Conservation (phyloP, 306 rosid genomes). For the Citrullus mucosospermus region DNA sequence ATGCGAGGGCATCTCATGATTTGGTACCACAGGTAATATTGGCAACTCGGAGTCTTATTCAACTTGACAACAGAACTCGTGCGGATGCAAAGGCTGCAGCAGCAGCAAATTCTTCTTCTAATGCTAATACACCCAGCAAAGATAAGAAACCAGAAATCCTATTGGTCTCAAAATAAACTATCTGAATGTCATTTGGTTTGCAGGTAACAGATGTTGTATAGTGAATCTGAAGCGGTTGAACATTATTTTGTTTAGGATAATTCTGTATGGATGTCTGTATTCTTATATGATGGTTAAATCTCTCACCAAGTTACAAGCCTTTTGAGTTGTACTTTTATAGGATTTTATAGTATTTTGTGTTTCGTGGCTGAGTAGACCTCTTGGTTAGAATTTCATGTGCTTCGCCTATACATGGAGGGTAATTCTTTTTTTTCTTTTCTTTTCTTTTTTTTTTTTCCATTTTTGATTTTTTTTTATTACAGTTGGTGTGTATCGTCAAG, state of each 20-base stretch:
- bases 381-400: constrained; percentile 4
- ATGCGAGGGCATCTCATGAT: constrained; percentile 84
- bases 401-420: constrained; percentile 6
- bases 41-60: constrained; percentile 82
- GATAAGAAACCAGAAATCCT: constrained; percentile 76
- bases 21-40: constrained; percentile 80
- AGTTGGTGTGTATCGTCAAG: not conserved
- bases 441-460: not conserved
- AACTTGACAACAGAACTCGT: constrained; percentile 57
- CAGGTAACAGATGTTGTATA: constrained; percentile 41
- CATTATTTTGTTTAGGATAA: constrained; percentile 24
- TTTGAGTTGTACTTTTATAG: not conserved
- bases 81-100: constrained; percentile 28
- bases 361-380: constrained; percentile 4
- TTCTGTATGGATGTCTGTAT: constrained; percentile 26
- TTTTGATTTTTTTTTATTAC: not conserved
- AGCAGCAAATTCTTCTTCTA: constrained; percentile 37
- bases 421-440: too few relatives aligned
- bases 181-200: constrained; percentile 11
- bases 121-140: constrained; percentile 73
- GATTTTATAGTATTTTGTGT: not conserved
- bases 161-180: constrained; percentile 63
- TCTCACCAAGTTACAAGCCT: not conserved
- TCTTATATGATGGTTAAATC: not conserved
- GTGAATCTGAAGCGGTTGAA: constrained; percentile 17